These are phyloP conservation scores for Xylaria digitata DNA, from an alignment of 2,329 filamentous ascomycete species.

Conservation along the genomic window DNA sequence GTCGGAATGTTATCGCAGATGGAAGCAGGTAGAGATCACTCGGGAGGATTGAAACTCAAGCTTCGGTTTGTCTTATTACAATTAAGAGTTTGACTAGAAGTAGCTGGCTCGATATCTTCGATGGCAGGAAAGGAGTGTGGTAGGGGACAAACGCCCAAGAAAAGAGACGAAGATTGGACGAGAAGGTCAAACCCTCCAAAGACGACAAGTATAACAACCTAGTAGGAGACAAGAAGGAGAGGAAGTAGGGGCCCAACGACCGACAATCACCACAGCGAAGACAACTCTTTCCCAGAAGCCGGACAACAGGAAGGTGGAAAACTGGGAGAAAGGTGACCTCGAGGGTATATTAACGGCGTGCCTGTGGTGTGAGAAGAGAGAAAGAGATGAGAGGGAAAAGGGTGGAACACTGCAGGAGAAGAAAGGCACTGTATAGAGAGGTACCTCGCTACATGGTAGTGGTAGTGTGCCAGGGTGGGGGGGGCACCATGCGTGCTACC, in stretches of 20 bases:
- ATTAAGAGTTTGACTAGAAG: conserved; percentile 31
- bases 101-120: conserved; percentile 15
- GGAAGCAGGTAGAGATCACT: conserved; percentile 34
- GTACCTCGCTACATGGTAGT: no score
- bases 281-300: conserved; percentile 29
- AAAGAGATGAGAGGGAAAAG: conserved; percentile 25
- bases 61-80: conserved; percentile 36
- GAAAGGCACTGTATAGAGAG: conserved; percentile 6
- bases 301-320: conserved; percentile 5
- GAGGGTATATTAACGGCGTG: conserved; percentile 27
- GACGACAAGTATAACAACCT: conserved; percentile 7
- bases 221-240: conserved; percentile 2
- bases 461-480: no score
- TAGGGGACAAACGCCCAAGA: conserved; percentile 34
- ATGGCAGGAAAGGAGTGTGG: conserved; percentile 38
- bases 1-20: conserved; percentile 11
- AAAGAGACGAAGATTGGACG: not conserved
- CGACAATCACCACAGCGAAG: conserved; percentile 28
- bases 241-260: conserved; percentile 27
- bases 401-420: conserved; percentile 22
- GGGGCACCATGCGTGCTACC: no score
- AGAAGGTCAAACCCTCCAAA: conserved; percentile 12
- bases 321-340: conserved; percentile 26
- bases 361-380: conserved; percentile 26
- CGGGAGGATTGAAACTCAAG: conserved; percentile 17